Percentiles rank a stretch among this genome's conserved stretches.
Conservation (phyloP, 768 basidiomycete species). For the Suillus fuscotomentosus region DNA sequence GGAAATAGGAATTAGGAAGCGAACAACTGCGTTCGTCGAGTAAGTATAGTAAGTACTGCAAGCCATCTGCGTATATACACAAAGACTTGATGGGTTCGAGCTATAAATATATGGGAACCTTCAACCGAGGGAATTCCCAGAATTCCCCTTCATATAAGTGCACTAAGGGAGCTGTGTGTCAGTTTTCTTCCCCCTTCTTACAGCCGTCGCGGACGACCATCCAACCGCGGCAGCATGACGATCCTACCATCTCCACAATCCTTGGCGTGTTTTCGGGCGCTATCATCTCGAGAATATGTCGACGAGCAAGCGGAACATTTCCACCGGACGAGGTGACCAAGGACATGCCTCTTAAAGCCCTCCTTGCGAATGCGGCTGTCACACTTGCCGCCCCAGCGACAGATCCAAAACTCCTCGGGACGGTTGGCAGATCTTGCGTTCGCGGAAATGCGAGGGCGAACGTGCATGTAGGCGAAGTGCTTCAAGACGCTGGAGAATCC, state of each 20-base stretch:
- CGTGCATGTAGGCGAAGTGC: not conserved
- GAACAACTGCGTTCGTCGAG: not conserved
- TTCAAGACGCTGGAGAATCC: not conserved
- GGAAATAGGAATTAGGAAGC: not conserved
- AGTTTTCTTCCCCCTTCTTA: not conserved
- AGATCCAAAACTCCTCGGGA: not conserved
- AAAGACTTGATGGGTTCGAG: not conserved
- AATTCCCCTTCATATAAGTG: not conserved
- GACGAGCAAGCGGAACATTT: not conserved
- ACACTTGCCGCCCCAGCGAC: not conserved
- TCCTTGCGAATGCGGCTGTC: not conserved
- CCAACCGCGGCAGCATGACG: not conserved
- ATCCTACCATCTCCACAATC: not conserved
- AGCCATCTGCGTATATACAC: not conserved
- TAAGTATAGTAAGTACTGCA: not conserved
- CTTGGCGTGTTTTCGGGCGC: not conserved
- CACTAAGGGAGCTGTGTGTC: not conserved
- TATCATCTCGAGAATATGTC: not conserved
- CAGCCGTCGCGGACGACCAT: not conserved
- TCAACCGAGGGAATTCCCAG: not conserved
- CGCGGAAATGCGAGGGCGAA: not conserved
- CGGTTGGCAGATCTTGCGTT: not conserved
- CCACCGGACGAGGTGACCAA: not conserved
- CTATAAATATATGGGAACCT: not conserved
- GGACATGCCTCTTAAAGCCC: not conserved